phyloP scores from a whole-genome alignment of 108 stramenopile genomes.

The Epithemia pelagica region DNA sequence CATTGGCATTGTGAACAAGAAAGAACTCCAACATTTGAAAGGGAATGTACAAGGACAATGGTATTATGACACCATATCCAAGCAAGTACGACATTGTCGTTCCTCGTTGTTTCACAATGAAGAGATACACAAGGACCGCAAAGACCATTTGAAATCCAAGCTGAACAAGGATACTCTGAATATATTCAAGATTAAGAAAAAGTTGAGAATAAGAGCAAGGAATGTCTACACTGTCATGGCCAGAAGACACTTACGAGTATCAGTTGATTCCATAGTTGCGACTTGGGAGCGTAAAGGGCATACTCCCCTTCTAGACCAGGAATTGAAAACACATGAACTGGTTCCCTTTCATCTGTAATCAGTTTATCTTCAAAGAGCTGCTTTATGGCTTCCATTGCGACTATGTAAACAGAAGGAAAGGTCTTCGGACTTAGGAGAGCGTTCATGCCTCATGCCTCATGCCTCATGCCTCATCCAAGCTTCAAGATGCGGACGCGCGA shows the following conservation, averaged over 20 bases:
- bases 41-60: slow-evolving; percentile 8
- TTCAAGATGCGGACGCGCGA: too few relatives aligned
- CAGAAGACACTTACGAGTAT: slow-evolving; percentile 7
- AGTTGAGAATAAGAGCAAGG: too few relatives aligned
- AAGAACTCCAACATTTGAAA: neutral
- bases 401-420: too few relatives aligned
- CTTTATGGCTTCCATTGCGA: neutral
- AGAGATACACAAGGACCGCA: slow-evolving; percentile 12
- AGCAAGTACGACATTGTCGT: slow-evolving; percentile 11
- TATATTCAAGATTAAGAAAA: neutral
- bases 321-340: slow-evolving; percentile 16
- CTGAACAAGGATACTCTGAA: neutral
- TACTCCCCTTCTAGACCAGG: slow-evolving; percentile 21
- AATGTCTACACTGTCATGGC: too few relatives aligned
- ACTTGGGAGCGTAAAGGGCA: slow-evolving; percentile 23
- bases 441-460: too few relatives aligned
- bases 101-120: slow-evolving; percentile 16
- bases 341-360: slow-evolving; percentile 28
- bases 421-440: too few relatives aligned
- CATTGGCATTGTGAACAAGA: neutral
- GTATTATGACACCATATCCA: slow-evolving; percentile 21
- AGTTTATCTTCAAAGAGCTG: slow-evolving; percentile 28
- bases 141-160: neutral
- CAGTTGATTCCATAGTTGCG: slow-evolving; percentile 20
- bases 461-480: too few relatives aligned